phyloP scores from a whole-genome alignment of 2,329 filamentous ascomycete species.

The Plectosphaerella cucumerina region DNA sequence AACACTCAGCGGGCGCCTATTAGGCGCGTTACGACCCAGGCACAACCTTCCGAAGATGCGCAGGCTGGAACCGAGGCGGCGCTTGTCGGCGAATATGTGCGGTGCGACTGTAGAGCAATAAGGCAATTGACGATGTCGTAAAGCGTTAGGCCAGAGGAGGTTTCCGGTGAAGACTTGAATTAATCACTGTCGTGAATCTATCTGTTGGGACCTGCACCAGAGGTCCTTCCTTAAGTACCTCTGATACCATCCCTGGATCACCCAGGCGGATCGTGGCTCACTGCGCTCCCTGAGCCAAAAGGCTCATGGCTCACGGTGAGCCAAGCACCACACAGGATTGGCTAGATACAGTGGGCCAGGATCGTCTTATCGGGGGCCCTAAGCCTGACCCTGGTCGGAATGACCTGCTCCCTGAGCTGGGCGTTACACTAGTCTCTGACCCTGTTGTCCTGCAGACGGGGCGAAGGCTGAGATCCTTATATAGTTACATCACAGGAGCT shows the following conservation, averaged over 20 bases:
- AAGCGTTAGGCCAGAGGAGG: neutral
- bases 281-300: neutral
- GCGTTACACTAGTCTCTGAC: neutral
- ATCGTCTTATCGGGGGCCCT: neutral
- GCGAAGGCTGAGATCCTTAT: no score
- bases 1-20: no score
- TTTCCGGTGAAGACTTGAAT: neutral
- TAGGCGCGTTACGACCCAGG: no score
- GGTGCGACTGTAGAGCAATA: no score
- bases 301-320: neutral
- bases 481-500: no score
- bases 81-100: no score
- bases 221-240: neutral
- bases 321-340: neutral
- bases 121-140: conserved; percentile 10
- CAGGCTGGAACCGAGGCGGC: no score
- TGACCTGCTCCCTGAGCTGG: neutral
- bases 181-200: neutral
- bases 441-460: no score
- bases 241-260: neutral
- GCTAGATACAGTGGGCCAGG: neutral
- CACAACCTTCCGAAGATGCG: no score
- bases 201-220: neutral
- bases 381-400: neutral
- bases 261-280: neutral